phyloP scores from a whole-genome alignment of 2,329 filamentous ascomycete genomes.

The Xylaria sp. region DNA sequence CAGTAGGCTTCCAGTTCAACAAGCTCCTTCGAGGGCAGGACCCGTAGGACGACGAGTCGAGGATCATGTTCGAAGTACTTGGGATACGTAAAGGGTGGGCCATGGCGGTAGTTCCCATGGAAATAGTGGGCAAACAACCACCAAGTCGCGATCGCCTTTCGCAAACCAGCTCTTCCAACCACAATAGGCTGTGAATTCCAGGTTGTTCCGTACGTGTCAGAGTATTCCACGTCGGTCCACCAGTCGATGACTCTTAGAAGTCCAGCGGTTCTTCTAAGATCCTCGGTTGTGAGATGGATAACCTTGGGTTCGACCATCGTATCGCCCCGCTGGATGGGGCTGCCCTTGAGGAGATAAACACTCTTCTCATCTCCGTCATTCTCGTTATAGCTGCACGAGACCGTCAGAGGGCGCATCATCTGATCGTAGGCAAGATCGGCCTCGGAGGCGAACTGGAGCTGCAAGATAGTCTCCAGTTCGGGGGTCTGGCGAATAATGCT shows the following conservation, averaged over 20 bases:
- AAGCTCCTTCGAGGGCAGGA: slow-evolving; percentile 28
- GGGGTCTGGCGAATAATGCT: background rate
- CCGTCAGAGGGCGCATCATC: too few relatives aligned
- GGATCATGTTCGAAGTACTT: slow-evolving; percentile 24
- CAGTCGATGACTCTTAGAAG: slow-evolving; percentile 27
- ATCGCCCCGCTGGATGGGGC: too few relatives aligned
- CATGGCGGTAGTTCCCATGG: slow-evolving; percentile 37
- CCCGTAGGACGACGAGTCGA: slow-evolving; percentile 27
- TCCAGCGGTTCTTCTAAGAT: too few relatives aligned
- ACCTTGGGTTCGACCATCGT: too few relatives aligned
- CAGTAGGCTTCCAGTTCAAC: slow-evolving; percentile 27
- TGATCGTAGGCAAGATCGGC: too few relatives aligned
- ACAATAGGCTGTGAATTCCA: slow-evolving; percentile 40
- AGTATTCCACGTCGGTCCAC: slow-evolving; percentile 30
- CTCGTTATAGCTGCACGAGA: too few relatives aligned
- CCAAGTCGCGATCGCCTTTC: slow-evolving; percentile 49
- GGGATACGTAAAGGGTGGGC: slow-evolving; percentile 2
- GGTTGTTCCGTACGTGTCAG: too few relatives aligned
- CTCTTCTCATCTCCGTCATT: too few relatives aligned
- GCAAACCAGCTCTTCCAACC: slow-evolving; percentile 43
- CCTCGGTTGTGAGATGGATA: too few relatives aligned
- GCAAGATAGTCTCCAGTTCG: background rate
- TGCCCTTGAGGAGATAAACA: too few relatives aligned
- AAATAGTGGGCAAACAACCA: slow-evolving; percentile 51
- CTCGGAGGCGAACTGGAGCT: too few relatives aligned